Conservation (phyloP, 257 asterid species). For the Nicotiana undulata region DNA sequence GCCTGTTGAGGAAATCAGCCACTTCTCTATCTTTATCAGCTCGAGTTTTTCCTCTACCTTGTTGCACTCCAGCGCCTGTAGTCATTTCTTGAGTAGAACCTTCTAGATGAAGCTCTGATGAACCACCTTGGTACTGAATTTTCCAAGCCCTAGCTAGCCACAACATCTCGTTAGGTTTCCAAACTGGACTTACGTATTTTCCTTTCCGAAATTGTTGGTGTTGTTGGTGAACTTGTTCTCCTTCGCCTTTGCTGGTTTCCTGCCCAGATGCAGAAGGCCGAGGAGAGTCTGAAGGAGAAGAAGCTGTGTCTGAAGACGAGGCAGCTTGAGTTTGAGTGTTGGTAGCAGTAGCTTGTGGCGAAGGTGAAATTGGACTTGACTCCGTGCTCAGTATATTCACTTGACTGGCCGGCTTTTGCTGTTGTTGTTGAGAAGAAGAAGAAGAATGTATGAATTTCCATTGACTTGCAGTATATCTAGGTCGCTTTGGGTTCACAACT, state of each 20-base stretch:
- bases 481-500: conserved; percentile 27
- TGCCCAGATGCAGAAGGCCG: conserved; percentile 29
- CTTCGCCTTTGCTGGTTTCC: conserved; percentile 14
- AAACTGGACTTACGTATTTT: conserved; percentile 42
- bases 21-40: conserved; percentile 44
- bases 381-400: conserved; percentile 14
- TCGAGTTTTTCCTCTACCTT: conserved; percentile 35
- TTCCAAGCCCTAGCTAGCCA: conserved; percentile 51
- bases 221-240: conserved; percentile 26
- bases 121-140: conserved; percentile 31
- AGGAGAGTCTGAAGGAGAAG: conserved; percentile 36
- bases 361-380: conserved; percentile 28
- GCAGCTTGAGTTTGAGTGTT: conserved; percentile 17
- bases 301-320: conserved; percentile 33
- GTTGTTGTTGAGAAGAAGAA: conserved; percentile 13
- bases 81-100: not conserved
- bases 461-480: conserved; percentile 30
- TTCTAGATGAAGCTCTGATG: conserved; percentile 2
- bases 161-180: conserved; percentile 51
- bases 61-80: not conserved
- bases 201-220: conserved; percentile 43
- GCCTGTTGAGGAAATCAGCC: conserved; percentile 31
- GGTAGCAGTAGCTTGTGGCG: conserved; percentile 4
- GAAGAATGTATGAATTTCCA: conserved; percentile 34
- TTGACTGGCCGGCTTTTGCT: conserved; percentile 4